phyloP scores from a whole-genome alignment of 2,329 filamentous ascomycete species.

The Leptographium procerum region DNA sequence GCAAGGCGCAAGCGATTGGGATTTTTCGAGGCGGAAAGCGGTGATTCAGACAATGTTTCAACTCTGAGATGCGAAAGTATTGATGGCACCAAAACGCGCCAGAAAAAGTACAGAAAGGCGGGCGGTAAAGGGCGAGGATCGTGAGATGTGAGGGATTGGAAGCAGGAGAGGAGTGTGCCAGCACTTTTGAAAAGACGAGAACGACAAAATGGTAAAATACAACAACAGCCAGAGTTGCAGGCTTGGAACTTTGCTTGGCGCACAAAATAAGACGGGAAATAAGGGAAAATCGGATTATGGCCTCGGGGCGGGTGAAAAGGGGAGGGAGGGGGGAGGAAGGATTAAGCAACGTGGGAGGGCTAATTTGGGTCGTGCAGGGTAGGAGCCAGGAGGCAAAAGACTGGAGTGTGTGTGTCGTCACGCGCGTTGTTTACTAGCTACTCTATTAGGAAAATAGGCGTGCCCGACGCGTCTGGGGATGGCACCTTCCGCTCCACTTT shows the following conservation, averaged over 20 bases:
- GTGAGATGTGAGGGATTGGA: background rate
- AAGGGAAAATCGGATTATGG: background rate
- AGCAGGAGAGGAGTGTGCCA: background rate
- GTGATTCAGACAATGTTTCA: background rate
- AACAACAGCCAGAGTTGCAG: background rate
- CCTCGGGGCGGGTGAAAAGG: background rate
- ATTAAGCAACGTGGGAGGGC: background rate
- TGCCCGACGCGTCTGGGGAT: conserved; percentile 13
- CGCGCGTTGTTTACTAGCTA: conserved; percentile 15
- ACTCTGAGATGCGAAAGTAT: background rate
- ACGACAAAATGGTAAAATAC: background rate
- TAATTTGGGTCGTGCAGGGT: background rate
- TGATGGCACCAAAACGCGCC: background rate
- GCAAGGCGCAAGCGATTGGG: background rate
- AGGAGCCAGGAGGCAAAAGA: background rate
- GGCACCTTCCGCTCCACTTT: background rate
- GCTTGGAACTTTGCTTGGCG: background rate
- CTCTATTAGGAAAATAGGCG: conserved; percentile 12
- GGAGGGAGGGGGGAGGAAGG: conserved; percentile 1
- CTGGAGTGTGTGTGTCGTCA: conserved; percentile 3
- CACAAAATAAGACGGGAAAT: background rate
- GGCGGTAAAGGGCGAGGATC: background rate
- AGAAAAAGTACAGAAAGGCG: background rate
- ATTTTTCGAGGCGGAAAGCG: background rate
- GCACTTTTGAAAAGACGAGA: background rate